These are phyloP conservation scores for Asclepias syriaca DNA, from an alignment of 257 asterid genomes.

Conservation along the genomic window DNA sequence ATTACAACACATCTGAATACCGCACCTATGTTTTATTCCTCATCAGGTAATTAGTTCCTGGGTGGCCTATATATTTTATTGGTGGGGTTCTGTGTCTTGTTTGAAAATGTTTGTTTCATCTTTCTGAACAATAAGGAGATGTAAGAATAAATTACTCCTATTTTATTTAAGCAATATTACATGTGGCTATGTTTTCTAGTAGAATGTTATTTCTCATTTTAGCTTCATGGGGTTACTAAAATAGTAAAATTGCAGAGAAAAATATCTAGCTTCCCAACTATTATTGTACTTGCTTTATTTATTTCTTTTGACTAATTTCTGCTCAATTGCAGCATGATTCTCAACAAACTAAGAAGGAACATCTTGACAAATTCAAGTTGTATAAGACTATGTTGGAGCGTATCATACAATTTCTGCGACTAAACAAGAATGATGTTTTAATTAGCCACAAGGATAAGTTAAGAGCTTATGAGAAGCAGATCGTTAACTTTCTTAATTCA, in stretches of 20 bases:
- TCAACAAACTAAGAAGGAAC: slow-evolving; percentile 74
- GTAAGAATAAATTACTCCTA: not conserved
- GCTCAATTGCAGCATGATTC: slow-evolving; percentile 71
- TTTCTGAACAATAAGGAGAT: not conserved
- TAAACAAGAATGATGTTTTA: slow-evolving; percentile 56
- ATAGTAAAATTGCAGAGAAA: not conserved
- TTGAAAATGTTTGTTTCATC: not conserved
- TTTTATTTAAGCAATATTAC: not conserved
- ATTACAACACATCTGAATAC: not conserved
- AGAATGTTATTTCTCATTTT: not conserved
- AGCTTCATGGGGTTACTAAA: not conserved
- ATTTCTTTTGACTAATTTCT: slow-evolving; percentile 13
- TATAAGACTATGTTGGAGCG: slow-evolving; percentile 82
- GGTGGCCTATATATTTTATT: not conserved
- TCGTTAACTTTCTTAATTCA: slow-evolving; percentile 55
- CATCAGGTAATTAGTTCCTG: not conserved
- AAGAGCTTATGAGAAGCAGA: slow-evolving; percentile 63
- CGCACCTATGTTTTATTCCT: not conserved
- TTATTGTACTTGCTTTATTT: not conserved
- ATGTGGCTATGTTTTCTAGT: not conserved
- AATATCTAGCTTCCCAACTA: not conserved
- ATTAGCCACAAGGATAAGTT: slow-evolving; percentile 60
- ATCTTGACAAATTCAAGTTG: slow-evolving; percentile 65
- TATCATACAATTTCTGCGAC: slow-evolving; percentile 52
- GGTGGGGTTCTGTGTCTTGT: not conserved